These are phyloP conservation scores for Cucurbita maxima DNA, from an alignment of 306 rosid species.

Conservation along the genomic window DNA sequence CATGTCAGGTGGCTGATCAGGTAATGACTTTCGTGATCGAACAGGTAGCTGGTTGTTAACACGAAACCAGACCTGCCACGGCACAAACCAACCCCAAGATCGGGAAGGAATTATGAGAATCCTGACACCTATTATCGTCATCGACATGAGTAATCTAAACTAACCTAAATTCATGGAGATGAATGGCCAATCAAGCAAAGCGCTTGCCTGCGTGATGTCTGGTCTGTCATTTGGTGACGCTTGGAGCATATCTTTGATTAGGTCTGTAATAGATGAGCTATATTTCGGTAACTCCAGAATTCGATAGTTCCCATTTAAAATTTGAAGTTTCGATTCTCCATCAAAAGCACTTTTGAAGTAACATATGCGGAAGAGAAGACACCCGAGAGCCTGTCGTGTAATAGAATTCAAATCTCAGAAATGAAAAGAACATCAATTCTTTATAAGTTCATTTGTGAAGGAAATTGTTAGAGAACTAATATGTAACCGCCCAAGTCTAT, in stretches of 20 bases:
- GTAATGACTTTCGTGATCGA: conserved; percentile 75
- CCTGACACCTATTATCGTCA: conserved; percentile 41
- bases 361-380: conserved; percentile 93
- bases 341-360: conserved; percentile 94
- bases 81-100: conserved; percentile 13
- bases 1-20: conserved; percentile 60
- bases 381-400: conserved; percentile 78
- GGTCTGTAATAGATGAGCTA: conserved; percentile 46
- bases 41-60: conserved; percentile 73
- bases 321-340: conserved; percentile 96
- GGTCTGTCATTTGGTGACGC: conserved; percentile 92
- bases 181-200: conserved; percentile 99
- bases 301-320: conserved; percentile 94
- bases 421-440: background rate
- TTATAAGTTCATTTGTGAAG: background rate
- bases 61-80: conserved; percentile 89
- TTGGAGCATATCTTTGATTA: conserved; percentile 91
- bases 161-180: conserved; percentile 99
- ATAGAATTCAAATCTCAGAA: conserved; percentile 8
- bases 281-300: conserved; percentile 78
- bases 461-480: too few species aligned
- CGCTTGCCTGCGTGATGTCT: conserved; percentile 99
- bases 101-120: conserved; percentile 23
- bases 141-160: conserved; percentile 70
- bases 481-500: too few species aligned